Evolutionary conservation across 768 basidiomycete genomes (phyloP), one percentile per base, ranked within the genome.

Genomic region (Lactarius tabidus): DNA sequence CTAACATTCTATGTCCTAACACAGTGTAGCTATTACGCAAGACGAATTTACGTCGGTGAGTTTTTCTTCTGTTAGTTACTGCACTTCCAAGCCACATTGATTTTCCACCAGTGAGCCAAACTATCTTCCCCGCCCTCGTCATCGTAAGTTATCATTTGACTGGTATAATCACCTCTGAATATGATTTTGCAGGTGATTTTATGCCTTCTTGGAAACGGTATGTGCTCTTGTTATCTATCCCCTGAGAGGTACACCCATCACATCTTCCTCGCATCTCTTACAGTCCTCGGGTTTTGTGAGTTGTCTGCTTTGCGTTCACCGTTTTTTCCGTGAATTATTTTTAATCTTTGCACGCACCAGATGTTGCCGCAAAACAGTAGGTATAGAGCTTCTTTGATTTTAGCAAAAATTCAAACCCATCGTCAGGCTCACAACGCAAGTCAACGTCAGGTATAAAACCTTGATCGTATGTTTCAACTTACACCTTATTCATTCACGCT

Each of bases 291-390:
- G 23, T 60, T 71, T 28, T 65, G 73, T 74, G 53, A 64, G 74
- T 61, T 45, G 28, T n/a, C 57, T 36, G 9, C 58, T 63, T 31
- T n/a, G 20, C n/a, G n/a, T 45, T 45, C n/a, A 33, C n/a, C 18
- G 2, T 26, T n/a, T n/a, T n/a, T 7, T 5, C 17, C 18, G n/a
- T 26, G 17, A 8, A 41, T 48, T 8, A 53, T 53, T 57, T 18
- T 1, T 23, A 36, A 26, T 26, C 23, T 20, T 58, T 31, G 6
- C n/a, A n/a, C 36, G 17, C 23, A 38, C 39, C 61, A 84, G 82
- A 80, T 12, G 82, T 82, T 67, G 81, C 81, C 3, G 74, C 79
- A 18, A 76, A 80, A 73, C 77, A 78, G 83, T 82, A 59, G 35
- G 72, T 72, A 33, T 36, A 43, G n/a, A 54, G 43, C 57, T 65